phyloP scores from a whole-genome alignment of 1,139 yeast genomes.

The Nadsonia starkeyi-henricii region DNA sequence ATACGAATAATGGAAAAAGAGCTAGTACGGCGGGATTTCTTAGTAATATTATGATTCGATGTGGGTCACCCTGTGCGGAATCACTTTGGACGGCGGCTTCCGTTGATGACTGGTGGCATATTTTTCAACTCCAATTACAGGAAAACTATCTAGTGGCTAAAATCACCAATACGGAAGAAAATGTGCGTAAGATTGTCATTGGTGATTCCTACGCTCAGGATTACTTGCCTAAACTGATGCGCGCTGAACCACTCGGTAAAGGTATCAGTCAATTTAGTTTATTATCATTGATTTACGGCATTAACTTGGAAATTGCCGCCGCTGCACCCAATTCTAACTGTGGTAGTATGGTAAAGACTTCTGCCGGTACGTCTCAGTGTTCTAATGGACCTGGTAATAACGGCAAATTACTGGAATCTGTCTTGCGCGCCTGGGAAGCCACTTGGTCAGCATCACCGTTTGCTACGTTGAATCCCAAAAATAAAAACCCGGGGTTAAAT shows the following conservation, averaged over 20 bases:
- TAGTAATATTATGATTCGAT: constrained; percentile 44
- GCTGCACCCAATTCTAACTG: neutral
- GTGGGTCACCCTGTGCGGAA: constrained; percentile 71
- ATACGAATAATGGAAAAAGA: no score
- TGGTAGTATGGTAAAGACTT: neutral
- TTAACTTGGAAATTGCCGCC: constrained; percentile 46
- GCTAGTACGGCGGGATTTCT: constrained; percentile 20
- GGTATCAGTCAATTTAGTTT: constrained; percentile 33
- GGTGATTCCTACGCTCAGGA: constrained; percentile 18
- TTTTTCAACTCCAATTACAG: constrained; percentile 17
- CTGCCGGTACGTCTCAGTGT: neutral
- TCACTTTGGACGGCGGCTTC: constrained; percentile 52
- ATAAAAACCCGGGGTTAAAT: neutral
- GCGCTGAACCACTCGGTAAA: constrained; percentile 20
- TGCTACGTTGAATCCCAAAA: constrained; percentile 23
- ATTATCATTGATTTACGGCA: constrained; percentile 51
- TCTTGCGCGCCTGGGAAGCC: constrained; percentile 27
- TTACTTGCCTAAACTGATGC: constrained; percentile 15
- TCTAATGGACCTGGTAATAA: constrained; percentile 3
- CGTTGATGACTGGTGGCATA: constrained; percentile 42
- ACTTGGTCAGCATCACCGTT: constrained; percentile 27
- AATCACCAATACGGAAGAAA: constrained; percentile 4
- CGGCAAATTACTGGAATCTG: constrained; percentile 15
- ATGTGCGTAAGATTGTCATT: constrained; percentile 9
- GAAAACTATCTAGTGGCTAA: constrained; percentile 12